phyloP scores from a whole-genome alignment of 2,329 filamentous ascomycete genomes.

The Leptographium procerum region DNA sequence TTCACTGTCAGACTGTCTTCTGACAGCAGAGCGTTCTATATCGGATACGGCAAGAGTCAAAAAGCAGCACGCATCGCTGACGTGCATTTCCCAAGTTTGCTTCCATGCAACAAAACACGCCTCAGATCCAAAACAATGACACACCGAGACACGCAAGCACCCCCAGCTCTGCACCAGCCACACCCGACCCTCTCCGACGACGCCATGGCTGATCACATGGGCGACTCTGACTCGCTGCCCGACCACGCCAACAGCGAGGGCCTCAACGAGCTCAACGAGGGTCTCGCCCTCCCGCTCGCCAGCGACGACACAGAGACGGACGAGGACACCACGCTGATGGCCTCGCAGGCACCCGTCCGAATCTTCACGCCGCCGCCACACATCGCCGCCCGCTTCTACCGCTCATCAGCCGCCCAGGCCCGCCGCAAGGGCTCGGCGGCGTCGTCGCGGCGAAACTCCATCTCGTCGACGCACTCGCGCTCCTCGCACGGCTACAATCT shows the following conservation, averaged over 20 bases:
- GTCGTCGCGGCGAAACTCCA: conserved; percentile 68
- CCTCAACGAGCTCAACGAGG: no score
- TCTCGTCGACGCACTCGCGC: conserved; percentile 64
- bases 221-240: conserved; percentile 1
- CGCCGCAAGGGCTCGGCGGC: conserved; percentile 66
- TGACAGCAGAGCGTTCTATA: not conserved
- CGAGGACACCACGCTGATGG: conserved; percentile 1
- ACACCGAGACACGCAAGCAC: conserved; percentile 2
- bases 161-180: not conserved
- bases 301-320: conserved; percentile 8
- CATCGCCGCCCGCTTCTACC: conserved; percentile 69
- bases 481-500: conserved; percentile 49
- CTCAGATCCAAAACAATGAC: conserved; percentile 3
- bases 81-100: not conserved
- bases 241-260: no score
- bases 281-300: not conserved
- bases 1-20: not conserved
- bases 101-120: not conserved
- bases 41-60: not conserved
- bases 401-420: conserved; percentile 34
- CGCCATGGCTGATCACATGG: conserved; percentile 1
- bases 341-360: conserved; percentile 8
- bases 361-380: conserved; percentile 58
- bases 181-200: not conserved
- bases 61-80: not conserved